Evolutionary conservation across 768 basidiomycete species (phyloP).

Genomic region (Ramaria sp.): DNA sequence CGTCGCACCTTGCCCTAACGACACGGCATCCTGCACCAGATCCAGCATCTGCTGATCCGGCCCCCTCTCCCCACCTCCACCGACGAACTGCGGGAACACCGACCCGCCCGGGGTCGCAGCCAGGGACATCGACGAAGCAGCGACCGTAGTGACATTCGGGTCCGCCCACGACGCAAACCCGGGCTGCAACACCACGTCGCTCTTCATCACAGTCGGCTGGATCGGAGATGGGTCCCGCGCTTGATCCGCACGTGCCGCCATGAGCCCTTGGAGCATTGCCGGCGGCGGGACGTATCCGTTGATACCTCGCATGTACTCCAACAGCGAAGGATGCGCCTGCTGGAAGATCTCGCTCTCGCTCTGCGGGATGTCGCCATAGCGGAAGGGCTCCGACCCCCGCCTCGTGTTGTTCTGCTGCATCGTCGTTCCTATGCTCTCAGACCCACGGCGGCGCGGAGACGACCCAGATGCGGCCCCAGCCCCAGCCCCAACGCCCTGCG

Average conservation of each 20-base stretch:
- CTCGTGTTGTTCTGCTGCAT: background rate
- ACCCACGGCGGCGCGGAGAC: conserved; percentile 10
- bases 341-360: conserved; percentile 15
- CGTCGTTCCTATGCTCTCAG: conserved; percentile 7
- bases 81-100: background rate
- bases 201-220: background rate
- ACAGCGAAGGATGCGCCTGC: conserved; percentile 21
- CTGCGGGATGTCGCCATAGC: conserved; percentile 12
- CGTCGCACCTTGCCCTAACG: background rate
- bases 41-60: background rate
- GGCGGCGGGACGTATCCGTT: conserved; percentile 14
- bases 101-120: background rate
- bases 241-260: background rate
- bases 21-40: background rate
- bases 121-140: background rate
- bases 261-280: background rate
- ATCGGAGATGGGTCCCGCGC: background rate
- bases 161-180: background rate
- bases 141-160: background rate
- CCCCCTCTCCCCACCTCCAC: background rate
- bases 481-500: conserved; percentile 10
- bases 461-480: background rate
- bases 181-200: background rate
- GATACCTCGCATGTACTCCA: conserved; percentile 22
- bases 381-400: conserved; percentile 11